Evolutionary conservation across 1,139 yeast genomes (phyloP).

Genomic region (Debaryomyces subglobosus): DNA sequence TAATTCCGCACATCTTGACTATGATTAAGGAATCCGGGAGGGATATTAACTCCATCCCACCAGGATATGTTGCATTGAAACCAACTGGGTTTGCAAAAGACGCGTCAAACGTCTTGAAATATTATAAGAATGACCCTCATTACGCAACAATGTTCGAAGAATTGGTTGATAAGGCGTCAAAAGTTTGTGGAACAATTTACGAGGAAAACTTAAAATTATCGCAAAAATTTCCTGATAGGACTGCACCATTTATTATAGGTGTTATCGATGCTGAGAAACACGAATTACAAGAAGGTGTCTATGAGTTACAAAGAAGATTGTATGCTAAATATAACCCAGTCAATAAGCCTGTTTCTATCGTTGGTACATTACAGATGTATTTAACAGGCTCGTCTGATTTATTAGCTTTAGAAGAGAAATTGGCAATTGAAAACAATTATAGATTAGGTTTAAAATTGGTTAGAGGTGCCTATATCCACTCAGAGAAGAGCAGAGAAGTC

Average conservation of each 20-base stretch:
- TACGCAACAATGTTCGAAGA: slow-evolving; percentile 58
- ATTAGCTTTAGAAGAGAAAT: slow-evolving; percentile 61
- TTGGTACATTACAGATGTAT: slow-evolving; percentile 95
- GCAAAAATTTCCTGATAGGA: slow-evolving; percentile 62
- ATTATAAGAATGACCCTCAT: slow-evolving; percentile 50
- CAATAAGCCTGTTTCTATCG: slow-evolving; percentile 63
- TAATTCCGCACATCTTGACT: slow-evolving; percentile 68
- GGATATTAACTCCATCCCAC: slow-evolving; percentile 66
- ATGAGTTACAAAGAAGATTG: slow-evolving; percentile 83
- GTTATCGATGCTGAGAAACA: slow-evolving; percentile 93
- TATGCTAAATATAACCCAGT: slow-evolving; percentile 72
- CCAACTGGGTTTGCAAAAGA: slow-evolving; percentile 86
- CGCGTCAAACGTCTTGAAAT: slow-evolving; percentile 73
- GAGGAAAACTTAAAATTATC: slow-evolving; percentile 54
- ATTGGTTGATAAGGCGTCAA: slow-evolving; percentile 67
- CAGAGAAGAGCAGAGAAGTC: slow-evolving; percentile 74
- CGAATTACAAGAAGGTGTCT: slow-evolving; percentile 88
- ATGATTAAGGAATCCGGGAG: slow-evolving; percentile 48
- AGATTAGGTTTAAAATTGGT: slow-evolving; percentile 88
- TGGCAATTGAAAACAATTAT: slow-evolving; percentile 66
- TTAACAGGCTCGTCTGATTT: slow-evolving; percentile 69
- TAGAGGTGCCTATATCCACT: slow-evolving; percentile 96
- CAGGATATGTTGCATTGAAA: slow-evolving; percentile 86
- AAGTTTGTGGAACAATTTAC: slow-evolving; percentile 57
- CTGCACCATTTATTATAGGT: slow-evolving; percentile 80